These are phyloP conservation scores for Nothophaeocryptopus gaeumannii DNA, from an alignment of 2,329 filamentous ascomycete genomes.

Conservation along the genomic window DNA sequence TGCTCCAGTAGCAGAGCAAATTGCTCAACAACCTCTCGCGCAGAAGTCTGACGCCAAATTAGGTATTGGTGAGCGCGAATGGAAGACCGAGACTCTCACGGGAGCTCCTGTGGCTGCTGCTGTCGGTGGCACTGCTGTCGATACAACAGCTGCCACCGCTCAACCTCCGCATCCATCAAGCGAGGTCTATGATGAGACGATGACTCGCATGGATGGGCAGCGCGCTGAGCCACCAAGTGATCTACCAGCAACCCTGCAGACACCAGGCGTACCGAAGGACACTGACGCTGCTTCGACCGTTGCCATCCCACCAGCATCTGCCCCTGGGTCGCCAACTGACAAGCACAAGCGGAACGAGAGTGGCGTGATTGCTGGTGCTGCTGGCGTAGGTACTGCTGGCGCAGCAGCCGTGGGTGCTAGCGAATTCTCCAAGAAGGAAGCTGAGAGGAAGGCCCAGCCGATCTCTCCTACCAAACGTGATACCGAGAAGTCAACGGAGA, in stretches of 20 bases:
- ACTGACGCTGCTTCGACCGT: constrained; percentile 11
- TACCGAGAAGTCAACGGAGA: constrained; percentile 5
- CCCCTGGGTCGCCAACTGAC: constrained; percentile 1
- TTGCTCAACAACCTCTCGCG: too few relatives aligned
- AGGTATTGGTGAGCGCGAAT: too few relatives aligned
- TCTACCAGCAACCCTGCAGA: constrained; percentile 2
- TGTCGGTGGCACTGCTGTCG: not conserved
- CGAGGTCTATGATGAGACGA: constrained; percentile 9
- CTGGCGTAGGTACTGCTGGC: constrained; percentile 1
- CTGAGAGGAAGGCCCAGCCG: constrained; percentile 5
- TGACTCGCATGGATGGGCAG: constrained; percentile 11
- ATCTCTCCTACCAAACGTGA: constrained; percentile 2
- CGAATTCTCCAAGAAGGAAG: constrained; percentile 7
- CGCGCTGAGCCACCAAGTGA: constrained; percentile 10
- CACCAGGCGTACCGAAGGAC: constrained; percentile 16
- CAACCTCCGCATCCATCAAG: constrained; percentile 8
- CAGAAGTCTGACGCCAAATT: too few relatives aligned
- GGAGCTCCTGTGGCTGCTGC: not conserved
- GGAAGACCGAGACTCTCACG: too few relatives aligned
- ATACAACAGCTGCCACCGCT: not conserved
- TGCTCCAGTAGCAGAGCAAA: not conserved
- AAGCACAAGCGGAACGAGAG: not conserved
- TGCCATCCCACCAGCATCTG: constrained; percentile 11
- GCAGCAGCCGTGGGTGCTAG: not conserved
- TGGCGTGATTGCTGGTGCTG: constrained; percentile 1